Base-by-base conservation (phyloP, 306 rosid species). In the Fagus crenata region DNA sequence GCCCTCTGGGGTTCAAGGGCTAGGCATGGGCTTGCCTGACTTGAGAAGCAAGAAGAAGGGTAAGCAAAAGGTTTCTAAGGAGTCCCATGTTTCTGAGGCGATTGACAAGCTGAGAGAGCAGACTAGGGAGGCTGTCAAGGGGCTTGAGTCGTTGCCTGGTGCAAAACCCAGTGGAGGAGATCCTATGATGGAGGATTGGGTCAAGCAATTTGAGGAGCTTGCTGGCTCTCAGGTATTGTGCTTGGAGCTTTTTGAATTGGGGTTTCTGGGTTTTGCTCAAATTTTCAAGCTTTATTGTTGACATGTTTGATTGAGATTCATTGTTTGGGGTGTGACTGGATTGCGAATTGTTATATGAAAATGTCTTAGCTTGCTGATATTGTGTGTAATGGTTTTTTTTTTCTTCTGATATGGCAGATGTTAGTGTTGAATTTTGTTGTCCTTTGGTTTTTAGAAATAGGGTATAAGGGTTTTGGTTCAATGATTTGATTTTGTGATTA, bases 151-250 rank as follows among this genome's bases (percentile, higher is more conserved):
- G 4, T 78, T 85, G 60, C n/a, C 89, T 2, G 83, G 51, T 49
- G 74, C 89, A 14, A 82, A 82, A 36, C 77, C 88, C 7, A 51
- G 68, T 32, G 79, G 53, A 4, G 96, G 56, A 4, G 96, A 82
- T 75, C 86, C 84, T 5, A 41, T 83, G 84, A 83, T 95, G 87
- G 98, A 95, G 28, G 97, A 95, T 82, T 95, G 94, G 98, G 92
- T 95, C 71, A 95, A 95, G 89, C 97, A 95, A 77, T 95, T 95
- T 78, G 96, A 89, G 87, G 87, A 90, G 54, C 86, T 93, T 75
- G 84, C 91, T 77, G 94, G 89, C n/a, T 79, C 93, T 77, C 93
- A 89, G 98, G 96, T 93, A 85, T 51, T 13, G 46, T 51, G 12
- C 51, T 37, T 72, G 28, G 13, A 32, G 37, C 28, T 18, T 3